These are phyloP conservation scores for Globisporangium polare DNA, from an alignment of 352 stramenopile species.

Conservation along the genomic window DNA sequence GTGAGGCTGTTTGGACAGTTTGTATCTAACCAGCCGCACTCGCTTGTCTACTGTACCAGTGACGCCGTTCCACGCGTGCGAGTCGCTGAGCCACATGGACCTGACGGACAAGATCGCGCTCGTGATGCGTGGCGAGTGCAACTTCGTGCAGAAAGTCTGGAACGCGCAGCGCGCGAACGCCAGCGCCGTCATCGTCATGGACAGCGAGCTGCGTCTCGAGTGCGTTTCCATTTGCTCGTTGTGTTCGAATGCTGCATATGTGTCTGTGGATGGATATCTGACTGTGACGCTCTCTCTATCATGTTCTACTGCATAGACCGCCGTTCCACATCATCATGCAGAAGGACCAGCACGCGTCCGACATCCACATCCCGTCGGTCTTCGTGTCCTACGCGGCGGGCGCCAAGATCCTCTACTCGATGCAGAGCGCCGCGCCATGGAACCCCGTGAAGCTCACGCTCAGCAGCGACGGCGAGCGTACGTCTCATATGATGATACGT, in stretches of 20 bases:
- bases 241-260: too few relatives aligned
- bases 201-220: slow-evolving; percentile 52
- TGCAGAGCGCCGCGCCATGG: slow-evolving; percentile 45
- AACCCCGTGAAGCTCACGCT: slow-evolving; percentile 54
- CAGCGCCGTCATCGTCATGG: slow-evolving; percentile 70
- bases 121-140: slow-evolving; percentile 69
- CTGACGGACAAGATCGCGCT: slow-evolving; percentile 66
- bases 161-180: slow-evolving; percentile 61
- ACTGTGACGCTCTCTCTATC: slow-evolving; percentile 1
- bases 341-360: slow-evolving; percentile 66
- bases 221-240: slow-evolving; percentile 19
- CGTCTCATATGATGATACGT: slow-evolving; percentile 11
- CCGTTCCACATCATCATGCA: slow-evolving; percentile 86
- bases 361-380: slow-evolving; percentile 59
- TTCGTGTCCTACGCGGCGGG: slow-evolving; percentile 70
- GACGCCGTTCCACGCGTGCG: slow-evolving; percentile 58
- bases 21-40: not conserved
- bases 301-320: slow-evolving; percentile 30
- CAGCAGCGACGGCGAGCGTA: slow-evolving; percentile 53
- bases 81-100: slow-evolving; percentile 37
- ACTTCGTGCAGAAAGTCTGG: slow-evolving; percentile 50
- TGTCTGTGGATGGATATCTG: not conserved
- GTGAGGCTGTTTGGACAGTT: not conserved
- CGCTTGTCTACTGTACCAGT: slow-evolving; percentile 16
- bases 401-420: slow-evolving; percentile 42